phyloP scores from a whole-genome alignment of 2,329 filamentous ascomycete genomes.

The Massarina eburnea region DNA sequence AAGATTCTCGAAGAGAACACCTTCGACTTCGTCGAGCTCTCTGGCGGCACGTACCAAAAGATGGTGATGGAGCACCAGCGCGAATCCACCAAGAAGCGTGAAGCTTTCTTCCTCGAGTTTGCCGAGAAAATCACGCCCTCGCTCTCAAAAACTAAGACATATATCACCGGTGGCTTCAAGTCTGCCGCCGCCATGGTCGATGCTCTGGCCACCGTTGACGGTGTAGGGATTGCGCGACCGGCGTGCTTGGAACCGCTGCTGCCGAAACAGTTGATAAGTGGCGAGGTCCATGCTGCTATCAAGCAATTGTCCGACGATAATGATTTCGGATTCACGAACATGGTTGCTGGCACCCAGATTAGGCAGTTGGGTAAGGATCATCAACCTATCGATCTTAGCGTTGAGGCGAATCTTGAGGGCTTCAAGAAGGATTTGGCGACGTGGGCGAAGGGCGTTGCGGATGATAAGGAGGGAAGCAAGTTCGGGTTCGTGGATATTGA shows the following conservation, averaged over 20 bases:
- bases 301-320: conserved; percentile 52
- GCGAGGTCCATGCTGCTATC: conserved; percentile 49
- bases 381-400: conserved; percentile 55
- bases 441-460: conserved; percentile 46
- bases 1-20: conserved; percentile 51
- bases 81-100: conserved; percentile 58
- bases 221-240: conserved; percentile 61
- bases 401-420: conserved; percentile 49
- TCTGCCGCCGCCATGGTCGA: conserved; percentile 59
- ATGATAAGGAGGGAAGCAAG: conserved; percentile 42
- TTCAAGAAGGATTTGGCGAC: conserved; percentile 53
- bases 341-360: conserved; percentile 55
- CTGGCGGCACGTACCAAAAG: conserved; percentile 62
- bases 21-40: conserved; percentile 62
- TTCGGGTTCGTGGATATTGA: conserved; percentile 52
- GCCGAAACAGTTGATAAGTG: conserved; percentile 49
- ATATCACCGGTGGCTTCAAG: conserved; percentile 62
- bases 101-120: conserved; percentile 64
- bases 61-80: conserved; percentile 55
- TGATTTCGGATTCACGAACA: conserved; percentile 54
- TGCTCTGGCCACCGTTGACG: conserved; percentile 60
- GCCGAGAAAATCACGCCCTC: conserved; percentile 56
- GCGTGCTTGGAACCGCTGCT: conserved; percentile 55
- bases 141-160: conserved; percentile 59
- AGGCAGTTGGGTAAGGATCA: conserved; percentile 56